These are phyloP conservation scores for Cynara cardunculus DNA, from an alignment of 129 eudicot species.

Conservation along the genomic window DNA sequence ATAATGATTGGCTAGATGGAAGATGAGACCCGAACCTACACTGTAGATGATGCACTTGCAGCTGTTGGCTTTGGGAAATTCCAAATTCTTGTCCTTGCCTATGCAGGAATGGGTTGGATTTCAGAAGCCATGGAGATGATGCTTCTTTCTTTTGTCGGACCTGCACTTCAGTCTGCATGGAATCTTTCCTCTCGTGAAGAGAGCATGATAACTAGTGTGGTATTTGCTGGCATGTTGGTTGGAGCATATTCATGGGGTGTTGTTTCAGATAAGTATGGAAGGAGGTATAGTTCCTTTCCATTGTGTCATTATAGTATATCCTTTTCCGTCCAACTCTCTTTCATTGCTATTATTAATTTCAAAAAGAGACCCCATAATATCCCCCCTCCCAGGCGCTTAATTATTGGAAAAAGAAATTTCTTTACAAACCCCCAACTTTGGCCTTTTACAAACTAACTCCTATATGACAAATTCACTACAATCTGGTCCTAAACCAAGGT, in stretches of 20 bases:
- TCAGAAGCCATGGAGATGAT: constrained; percentile 76
- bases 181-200: constrained; percentile 48
- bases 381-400: no score
- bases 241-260: constrained; percentile 65
- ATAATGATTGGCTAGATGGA: constrained; percentile 38
- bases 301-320: neutral
- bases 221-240: constrained; percentile 59
- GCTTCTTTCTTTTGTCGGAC: constrained; percentile 67
- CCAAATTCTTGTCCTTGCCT: constrained; percentile 47
- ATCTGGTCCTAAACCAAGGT: no score
- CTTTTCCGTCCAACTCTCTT: neutral
- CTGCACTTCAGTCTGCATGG: constrained; percentile 58
- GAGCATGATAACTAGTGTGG: constrained; percentile 53
- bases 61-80: constrained; percentile 56
- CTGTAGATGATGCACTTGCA: constrained; percentile 53
- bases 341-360: neutral
- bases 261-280: constrained; percentile 55
- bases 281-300: constrained; percentile 27
- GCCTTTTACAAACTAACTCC: no score
- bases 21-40: constrained; percentile 39
- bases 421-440: no score
- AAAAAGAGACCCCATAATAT: no score
- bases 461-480: no score
- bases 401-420: no score
- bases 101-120: constrained; percentile 66